Base-by-base conservation (phyloP, 495 filamentous ascomycete species). In the Endocarpon pusillum region DNA sequence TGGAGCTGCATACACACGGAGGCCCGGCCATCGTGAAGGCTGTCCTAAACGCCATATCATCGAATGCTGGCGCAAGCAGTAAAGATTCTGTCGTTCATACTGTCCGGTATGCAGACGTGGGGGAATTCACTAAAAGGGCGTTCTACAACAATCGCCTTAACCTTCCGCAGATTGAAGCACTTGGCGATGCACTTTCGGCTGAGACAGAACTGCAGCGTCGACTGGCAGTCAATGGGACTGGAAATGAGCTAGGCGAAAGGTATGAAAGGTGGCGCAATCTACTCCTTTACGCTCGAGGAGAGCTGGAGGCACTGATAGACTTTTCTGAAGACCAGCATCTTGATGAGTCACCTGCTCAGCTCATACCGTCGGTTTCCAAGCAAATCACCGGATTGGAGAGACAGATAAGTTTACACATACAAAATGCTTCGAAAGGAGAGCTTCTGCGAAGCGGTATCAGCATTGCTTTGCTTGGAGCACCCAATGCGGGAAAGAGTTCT, bases 311-410 rank as follows among this genome's bases (percentile, higher is more conserved):
- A 1, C 55, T 96, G 38, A 96, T 97, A 46, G 89, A 97, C 49
- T 97, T 97, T 52, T 76, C 79, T 1, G 89, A 97, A 54, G 91
- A 96, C 46, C 87, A 96, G 55, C 77, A 93, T 59, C 94, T 97
- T 42, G 87, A 94, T 35, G 84, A 93, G 46, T 78, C 81, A 1
- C 78, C 84, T 0, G 57, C 62, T 4, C 70, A 77, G 37, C 59
- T 96, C 19, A 62, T 84, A 3, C 46, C 42, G 2, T 81, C 71
- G 20, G 81, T 93, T 18, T 66, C 72, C 15, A 43, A 36, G 9
- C 69, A 81, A 42, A 71, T 93, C 7, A 42, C 48, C 10, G 49
- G 43, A 3, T 64, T 97, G 31, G 54, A 62, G 33, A 43, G 53
- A 24, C 68, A 70, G 37, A 73, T 97, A 36, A 52, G 55, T 15